Evolutionary conservation across 768 basidiomycete species (phyloP), one percentile per base, ranked within the genome.

Genomic region (Lactarius psammicola): DNA sequence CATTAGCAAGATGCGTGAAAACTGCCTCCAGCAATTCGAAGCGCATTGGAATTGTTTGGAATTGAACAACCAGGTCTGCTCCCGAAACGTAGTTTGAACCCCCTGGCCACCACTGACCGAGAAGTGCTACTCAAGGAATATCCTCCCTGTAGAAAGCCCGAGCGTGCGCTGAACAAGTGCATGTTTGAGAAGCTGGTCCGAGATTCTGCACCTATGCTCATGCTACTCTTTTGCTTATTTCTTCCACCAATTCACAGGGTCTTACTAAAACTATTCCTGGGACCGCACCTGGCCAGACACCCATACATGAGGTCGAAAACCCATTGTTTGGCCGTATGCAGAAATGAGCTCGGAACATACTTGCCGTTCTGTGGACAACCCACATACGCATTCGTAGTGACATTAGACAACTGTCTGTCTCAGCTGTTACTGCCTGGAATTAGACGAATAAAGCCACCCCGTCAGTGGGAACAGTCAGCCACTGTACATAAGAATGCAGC

Each of bases 31-130:
- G 68, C 87, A 94, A 74, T 98, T 93, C 71, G 87, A 97, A 69
- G 82, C 84, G 31, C 97, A 99, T 75, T 98, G 95, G 95, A 83
- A 88, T 61, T 99, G 97, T 76, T 77, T 99, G 68, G 97, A 99
- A 78, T 78, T 82, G 73, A 91, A 94, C 77, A 99, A 99, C 80
- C 96, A 98, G 79, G 95, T 89, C 64, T 60, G 87, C 80, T 13
- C n/a, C 53, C 56, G 30, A 34, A n/a, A n/a, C 23, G 54, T 30
- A 59, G 11, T 10, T 9, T n/a, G 59, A 36, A 56, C 26, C 55
- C 23, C 42, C 55, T n/a, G 18, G 51, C 46, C 49, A 23, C n/a
- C 26, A 36, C 60, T 56, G 20, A 57, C 63, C 13, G 15, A 26
- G 13, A 26, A 33, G 54, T 46, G 61, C 51, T 46, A 51, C 26